phyloP scores from a whole-genome alignment of 352 stramenopile species.

The Phytophthora brassicae region DNA sequence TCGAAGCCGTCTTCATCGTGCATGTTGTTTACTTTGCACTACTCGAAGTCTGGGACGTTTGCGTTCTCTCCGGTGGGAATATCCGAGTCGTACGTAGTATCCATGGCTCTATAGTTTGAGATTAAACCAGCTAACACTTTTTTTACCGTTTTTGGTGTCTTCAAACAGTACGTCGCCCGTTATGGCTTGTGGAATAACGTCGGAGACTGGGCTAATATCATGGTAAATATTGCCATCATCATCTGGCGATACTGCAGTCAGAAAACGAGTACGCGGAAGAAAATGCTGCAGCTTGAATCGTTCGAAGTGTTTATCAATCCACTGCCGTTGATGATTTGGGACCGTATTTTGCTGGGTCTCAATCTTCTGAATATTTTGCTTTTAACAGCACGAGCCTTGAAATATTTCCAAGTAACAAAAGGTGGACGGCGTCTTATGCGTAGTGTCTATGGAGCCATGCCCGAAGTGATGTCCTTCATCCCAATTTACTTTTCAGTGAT shows the following conservation, averaged over 20 bases:
- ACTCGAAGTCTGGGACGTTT: constrained; percentile 66
- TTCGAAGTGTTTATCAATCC: constrained; percentile 69
- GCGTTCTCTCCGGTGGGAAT: constrained; percentile 57
- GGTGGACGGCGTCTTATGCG: constrained; percentile 60
- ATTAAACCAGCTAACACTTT: background rate
- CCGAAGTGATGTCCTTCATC: constrained; percentile 67
- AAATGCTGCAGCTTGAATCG: constrained; percentile 47
- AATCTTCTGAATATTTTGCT: constrained; percentile 73
- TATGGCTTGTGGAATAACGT: constrained; percentile 72
- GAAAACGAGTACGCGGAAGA: constrained; percentile 31
- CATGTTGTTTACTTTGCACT: constrained; percentile 67
- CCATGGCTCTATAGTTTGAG: no score
- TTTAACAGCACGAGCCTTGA: constrained; percentile 60
- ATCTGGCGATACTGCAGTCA: constrained; percentile 62
- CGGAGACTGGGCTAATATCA: constrained; percentile 65
- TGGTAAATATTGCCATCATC: constrained; percentile 58
- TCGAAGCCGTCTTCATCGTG: constrained; percentile 49
- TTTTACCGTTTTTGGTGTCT: background rate
- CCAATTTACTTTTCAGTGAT: constrained; percentile 68
- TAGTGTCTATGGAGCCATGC: constrained; percentile 76
- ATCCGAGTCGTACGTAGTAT: constrained; percentile 46
- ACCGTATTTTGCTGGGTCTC: constrained; percentile 60
- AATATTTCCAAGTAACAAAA: constrained; percentile 76
- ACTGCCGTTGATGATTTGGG: constrained; percentile 49
- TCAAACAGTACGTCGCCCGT: constrained; percentile 53